Base-by-base conservation (phyloP, 495 filamentous ascomycete species). In the Corynascus novoguineensis region DNA sequence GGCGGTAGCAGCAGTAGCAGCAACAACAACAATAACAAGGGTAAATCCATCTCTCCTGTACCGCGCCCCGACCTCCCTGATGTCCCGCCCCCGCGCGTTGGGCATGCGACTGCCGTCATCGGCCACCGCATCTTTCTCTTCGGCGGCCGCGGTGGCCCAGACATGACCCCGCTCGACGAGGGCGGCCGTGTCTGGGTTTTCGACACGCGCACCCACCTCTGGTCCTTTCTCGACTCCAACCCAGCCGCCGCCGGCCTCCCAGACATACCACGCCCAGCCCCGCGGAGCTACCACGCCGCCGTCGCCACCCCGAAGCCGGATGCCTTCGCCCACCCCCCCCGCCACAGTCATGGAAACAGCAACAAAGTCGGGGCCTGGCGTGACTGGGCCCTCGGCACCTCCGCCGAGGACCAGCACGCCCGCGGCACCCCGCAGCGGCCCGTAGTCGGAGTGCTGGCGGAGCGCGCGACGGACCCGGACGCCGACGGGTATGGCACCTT, bases 171-270 rank as follows among this genome's bases (percentile, higher is more conserved):
- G 5, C 71, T 85, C 3, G 71, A 84, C 50, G 85, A 87, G 60
- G 65, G 69, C n/a, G 85, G 85, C 8, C 73, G 85, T 3, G 75
- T 87, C 31, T 88, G 85, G 85, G 69, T 84, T 12, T 87, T 83
- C 64, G 74, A 81, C 67, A 86, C 83, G 1, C 71, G 76, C 50
- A 72, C 73, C 5, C 73, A 78, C 50, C 64, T 68, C 0, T 88
- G 85, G 85, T 71, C 74, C 21, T 73, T 72, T 50, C 75, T 86
- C 12, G 81, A 86, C 63, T 68, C 55, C 0, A 2, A 1, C 37
- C 47, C 71, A 17, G 72, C 71, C n/a, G 40, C 59, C 55, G 15
- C 70, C 48, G 46, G 50, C 69, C 64, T 50, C 68, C 68, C 2
- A 57, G 4, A 53, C 22, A n/a, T 6, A 35, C 12, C 52, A 44